Base-by-base conservation (phyloP, 2,329 filamentous ascomycete genomes). In the Tothia fuscella region DNA sequence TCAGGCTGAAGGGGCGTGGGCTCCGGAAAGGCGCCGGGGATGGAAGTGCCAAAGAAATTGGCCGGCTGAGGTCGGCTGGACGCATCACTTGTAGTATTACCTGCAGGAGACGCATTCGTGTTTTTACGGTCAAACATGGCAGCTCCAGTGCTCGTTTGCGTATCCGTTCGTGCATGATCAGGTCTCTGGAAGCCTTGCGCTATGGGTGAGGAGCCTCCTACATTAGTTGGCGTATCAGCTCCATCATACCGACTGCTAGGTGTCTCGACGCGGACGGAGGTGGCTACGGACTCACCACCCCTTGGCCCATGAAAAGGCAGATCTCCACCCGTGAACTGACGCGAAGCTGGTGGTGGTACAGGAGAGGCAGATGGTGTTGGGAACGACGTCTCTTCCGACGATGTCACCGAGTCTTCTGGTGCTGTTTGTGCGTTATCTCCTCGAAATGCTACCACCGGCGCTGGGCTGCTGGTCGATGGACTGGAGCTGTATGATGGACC, bases 251-350 rank as follows among this genome's bases (percentile, higher is more conserved):
- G 63, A 62, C 82, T 76, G 36, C 74, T 74, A 31, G 85, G 79
- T 17, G 82, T 80, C 19, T 83, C 84, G 6, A 80, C 80, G 59
- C 82, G 82, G 21, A 82, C 79, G 13, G 86, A 91, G 16, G 84
- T 87, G 43, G 76, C 80, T 41, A 82, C 64, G 3, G 83, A 85
- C 46, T 83, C 79, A 37, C 71, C 66, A 37, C 71, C 66, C 36
- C 78, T 66, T 10, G 59, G 59, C 6, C 61, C 46, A 19, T 12
- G 74, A 50, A 93, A 77, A 4, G 84, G 82, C 36, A 89, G 64
- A 56, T 82, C 81, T 53, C 74, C 79, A 5, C 86, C 83, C 44
- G 74, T 86, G 47, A 89, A 78, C 57, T 93, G 86, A 45, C 79
- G 72, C 17, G 82, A 82, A 57, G 82, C 78, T 12, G 82, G 74